Percentiles rank a stretch among this genome's conserved stretches.
phyloP scores from a whole-genome alignment of 306 rosid species.

The Macrotyloma uniflorum region DNA sequence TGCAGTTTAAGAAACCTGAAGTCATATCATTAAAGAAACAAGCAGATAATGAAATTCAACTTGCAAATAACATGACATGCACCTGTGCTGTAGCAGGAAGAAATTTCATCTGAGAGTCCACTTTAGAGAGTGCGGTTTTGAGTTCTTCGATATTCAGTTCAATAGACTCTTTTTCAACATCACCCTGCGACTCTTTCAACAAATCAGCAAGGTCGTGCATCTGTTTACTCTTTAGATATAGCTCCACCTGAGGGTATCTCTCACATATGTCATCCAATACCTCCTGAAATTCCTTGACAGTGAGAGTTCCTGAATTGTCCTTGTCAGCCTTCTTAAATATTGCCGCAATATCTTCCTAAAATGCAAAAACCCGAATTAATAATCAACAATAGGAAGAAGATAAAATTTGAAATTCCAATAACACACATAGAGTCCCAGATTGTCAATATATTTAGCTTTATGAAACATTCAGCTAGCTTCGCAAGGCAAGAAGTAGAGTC shows the following conservation, averaged over 20 bases:
- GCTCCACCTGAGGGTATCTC: constrained; percentile 93
- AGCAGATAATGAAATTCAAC: not conserved
- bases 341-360: constrained; percentile 82
- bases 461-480: constrained; percentile 10
- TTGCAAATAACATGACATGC: constrained; percentile 19
- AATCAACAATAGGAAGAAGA: constrained; percentile 13
- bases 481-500: constrained; percentile 3
- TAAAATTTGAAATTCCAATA: constrained; percentile 22
- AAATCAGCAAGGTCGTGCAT: constrained; percentile 71
- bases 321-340: constrained; percentile 85
- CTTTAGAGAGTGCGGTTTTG: constrained; percentile 76
- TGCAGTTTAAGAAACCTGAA: constrained; percentile 31
- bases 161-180: constrained; percentile 58
- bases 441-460: not conserved
- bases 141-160: constrained; percentile 80
- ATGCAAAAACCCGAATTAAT: constrained; percentile 27
- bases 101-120: constrained; percentile 91
- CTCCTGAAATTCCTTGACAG: constrained; percentile 72
- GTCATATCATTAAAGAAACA: constrained; percentile 8
- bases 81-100: constrained; percentile 99
- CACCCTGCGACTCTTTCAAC: constrained; percentile 68
- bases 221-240: constrained; percentile 76
- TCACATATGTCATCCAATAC: constrained; percentile 81
- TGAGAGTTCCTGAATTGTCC: constrained; percentile 94
- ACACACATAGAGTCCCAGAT: not conserved